Base-by-base conservation (phyloP, 1,139 yeast species). In the Kodamaea arcana region DNA sequence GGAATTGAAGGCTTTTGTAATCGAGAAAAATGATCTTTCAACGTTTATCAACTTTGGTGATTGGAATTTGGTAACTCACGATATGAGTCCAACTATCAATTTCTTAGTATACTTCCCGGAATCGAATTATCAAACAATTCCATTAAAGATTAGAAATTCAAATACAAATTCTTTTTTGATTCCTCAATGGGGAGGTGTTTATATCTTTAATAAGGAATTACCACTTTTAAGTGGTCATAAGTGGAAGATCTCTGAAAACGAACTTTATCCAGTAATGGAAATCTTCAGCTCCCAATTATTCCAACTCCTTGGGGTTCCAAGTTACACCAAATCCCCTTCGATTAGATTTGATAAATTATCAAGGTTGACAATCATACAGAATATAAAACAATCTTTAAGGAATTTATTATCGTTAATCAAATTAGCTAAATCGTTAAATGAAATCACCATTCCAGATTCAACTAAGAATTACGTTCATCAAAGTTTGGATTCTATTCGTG, bases 111-210 rank as follows among this genome's bases (percentile, higher is more conserved):
- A 79, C 47, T 70, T 80, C 38, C 88, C 94, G 1, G 52, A 52
- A 21, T 44, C 59, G 15, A 66, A 75, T 25, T 51, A 60, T 24
- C 60, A 65, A 13, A 62, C 61, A 15, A 56, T 65, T 12, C 83
- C 82, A 1, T 50, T 72, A 24, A 28, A 43, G 10, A 69, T 75
- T 35, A 71, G 63, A 34, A 59, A 67, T 36, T 73, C 83, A 0
- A 42, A 45, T 1, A 72, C 86, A 35, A 77, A 83, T 49, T 78
- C 92, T 29, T 90, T 84, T 52, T 58, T 85, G 35, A 75, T 90
- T 22, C 95, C 97, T 6, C 95, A 86, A 60, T 90, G 95, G 95
- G 97, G 97, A 15, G 83, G 83, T 3, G 70, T 82, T 3, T 56
- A 62, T 33, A 67, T 81, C 16, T 57, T 74, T 37, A 77, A 80